phyloP scores from a whole-genome alignment of 805 yeast species.

The Candida berthetii region DNA sequence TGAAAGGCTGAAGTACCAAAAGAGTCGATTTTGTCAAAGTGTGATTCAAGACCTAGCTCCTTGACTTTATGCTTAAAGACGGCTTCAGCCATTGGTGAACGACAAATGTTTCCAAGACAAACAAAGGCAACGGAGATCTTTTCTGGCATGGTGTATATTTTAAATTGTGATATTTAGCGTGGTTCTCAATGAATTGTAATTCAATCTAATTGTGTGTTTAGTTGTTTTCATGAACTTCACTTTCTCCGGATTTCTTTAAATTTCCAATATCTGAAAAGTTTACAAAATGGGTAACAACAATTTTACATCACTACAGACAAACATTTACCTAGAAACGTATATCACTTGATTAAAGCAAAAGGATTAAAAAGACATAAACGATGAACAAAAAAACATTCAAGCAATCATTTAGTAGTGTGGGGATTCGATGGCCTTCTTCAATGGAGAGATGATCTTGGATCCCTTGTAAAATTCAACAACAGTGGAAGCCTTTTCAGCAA shows the following conservation, averaged over 20 bases:
- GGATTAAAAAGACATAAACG: too few relatives aligned
- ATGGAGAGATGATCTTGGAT: slow-evolving; percentile 62
- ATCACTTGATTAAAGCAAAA: too few relatives aligned
- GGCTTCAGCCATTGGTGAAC: slow-evolving; percentile 98
- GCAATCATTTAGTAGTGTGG: slow-evolving; percentile 8
- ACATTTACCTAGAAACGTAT: too few relatives aligned
- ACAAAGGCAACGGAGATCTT: slow-evolving; percentile 74
- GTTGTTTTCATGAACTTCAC: too few relatives aligned
- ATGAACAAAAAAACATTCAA: too few relatives aligned
- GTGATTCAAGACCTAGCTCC: slow-evolving; percentile 33
- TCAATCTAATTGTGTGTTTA: not conserved
- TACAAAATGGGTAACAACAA: too few relatives aligned
- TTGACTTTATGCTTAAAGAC: slow-evolving; percentile 66
- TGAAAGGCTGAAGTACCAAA: slow-evolving; percentile 89
- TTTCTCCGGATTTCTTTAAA: too few relatives aligned
- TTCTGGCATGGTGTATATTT: slow-evolving; percentile 3
- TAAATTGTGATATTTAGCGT: slow-evolving; percentile 10
- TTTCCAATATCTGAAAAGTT: too few relatives aligned
- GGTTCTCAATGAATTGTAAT: not conserved
- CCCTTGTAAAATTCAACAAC: slow-evolving; percentile 83
- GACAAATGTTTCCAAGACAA: slow-evolving; percentile 88
- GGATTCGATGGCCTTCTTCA: slow-evolving; percentile 69
- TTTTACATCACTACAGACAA: too few relatives aligned
- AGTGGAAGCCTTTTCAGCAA: slow-evolving; percentile 79
- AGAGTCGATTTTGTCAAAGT: slow-evolving; percentile 65